Percentiles rank a stretch among this genome's conserved stretches.
phyloP scores from a whole-genome alignment of 2,329 filamentous ascomycete species.

The Akanthomyces uredinophilus region DNA sequence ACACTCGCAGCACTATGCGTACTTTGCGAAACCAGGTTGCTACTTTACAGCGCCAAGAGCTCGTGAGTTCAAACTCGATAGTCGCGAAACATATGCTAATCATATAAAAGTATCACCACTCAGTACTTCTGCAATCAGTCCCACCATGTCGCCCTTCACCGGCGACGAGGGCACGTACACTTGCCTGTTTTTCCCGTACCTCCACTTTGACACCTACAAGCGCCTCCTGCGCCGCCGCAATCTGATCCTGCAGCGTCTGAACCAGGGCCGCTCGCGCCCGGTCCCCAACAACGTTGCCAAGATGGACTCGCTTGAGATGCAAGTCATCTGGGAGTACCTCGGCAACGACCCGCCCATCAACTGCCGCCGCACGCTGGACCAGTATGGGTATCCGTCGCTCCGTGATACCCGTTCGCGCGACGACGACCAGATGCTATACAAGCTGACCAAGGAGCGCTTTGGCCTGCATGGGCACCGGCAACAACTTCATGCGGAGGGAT shows the following conservation, averaged over 20 bases:
- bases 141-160: conserved; percentile 26
- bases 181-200: conserved; percentile 52
- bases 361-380: conserved; percentile 56
- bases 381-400: conserved; percentile 58
- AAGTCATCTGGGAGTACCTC: conserved; percentile 59
- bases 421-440: conserved; percentile 64
- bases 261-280: conserved; percentile 50
- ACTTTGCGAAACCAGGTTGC: conserved; percentile 44
- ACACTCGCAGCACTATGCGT: conserved; percentile 45
- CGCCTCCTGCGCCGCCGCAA: conserved; percentile 51
- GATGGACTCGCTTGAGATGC: conserved; percentile 50
- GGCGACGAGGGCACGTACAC: conserved; percentile 33
- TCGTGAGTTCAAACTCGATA: conserved; percentile 21
- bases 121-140: conserved; percentile 24
- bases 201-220: conserved; percentile 61
- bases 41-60: conserved; percentile 38
- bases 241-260: conserved; percentile 46
- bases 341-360: conserved; percentile 58
- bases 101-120: conserved; percentile 32
- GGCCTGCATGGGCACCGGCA: conserved; percentile 20
- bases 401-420: conserved; percentile 56
- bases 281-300: conserved; percentile 50
- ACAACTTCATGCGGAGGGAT: conserved; percentile 25
- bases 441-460: conserved; percentile 49
- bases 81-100: background rate